Base-by-base conservation (phyloP, 495 filamentous ascomycete genomes). In the Penicilliopsis zonata region DNA sequence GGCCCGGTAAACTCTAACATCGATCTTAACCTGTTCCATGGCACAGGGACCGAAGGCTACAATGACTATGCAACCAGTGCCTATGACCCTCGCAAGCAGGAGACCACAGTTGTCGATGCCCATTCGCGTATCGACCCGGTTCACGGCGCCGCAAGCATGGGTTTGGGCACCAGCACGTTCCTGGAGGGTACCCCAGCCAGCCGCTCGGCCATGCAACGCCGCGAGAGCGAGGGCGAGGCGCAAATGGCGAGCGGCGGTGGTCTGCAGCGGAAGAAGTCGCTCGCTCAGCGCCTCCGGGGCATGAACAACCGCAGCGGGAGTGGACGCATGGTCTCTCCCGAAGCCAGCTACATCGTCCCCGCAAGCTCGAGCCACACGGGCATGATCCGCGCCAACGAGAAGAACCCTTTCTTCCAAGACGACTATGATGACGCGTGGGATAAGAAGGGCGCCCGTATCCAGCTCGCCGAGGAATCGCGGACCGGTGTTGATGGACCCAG, bases 111-210 rank as follows among this genome's bases (percentile, higher is more conserved):
- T 15, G 76, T 81, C 41, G 72, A 81, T 42, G 61, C 79, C 5
- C 65, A 55, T n/a, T 48, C 60, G 19, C 63, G 62, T 18, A 53
- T 77, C 23, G 80, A 82, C 29, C 70, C 78, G 5, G 66, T 96
- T 22, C 82, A 94, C 40, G 92, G 90, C 8, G 71, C 84, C 28
- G 76, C 90, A 53, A 82, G 72, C 0, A 53, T 83, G 41, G 92
- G 92, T 8, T 65, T 99, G 4, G 92, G 92, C 32, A 92, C 86
- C 7, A 93, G 83, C 33, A 99, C 92, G 2, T 96, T 96, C 63
- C 56, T 99, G 14, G 92, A 99, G 42, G 92, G 92, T 16, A 79
- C 92, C 2, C 90, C 87, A 4, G 92, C 92, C 9, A 79, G 86
- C 13, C 76, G 77, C 34, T 64, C 77, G 9, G 88, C 84, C 13